Base-by-base conservation (phyloP, 2,329 filamentous ascomycete species). In the Calycina marina region DNA sequence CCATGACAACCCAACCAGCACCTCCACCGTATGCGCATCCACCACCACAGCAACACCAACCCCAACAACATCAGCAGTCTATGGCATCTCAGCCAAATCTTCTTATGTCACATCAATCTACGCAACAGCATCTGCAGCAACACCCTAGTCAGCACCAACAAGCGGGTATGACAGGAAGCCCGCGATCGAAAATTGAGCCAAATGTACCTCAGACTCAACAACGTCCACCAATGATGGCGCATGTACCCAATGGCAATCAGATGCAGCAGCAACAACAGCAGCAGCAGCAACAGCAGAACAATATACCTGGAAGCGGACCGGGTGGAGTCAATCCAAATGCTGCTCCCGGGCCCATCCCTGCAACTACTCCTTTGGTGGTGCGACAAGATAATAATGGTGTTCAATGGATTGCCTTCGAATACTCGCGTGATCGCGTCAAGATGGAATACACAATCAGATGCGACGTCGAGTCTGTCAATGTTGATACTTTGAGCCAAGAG, bases 381-480 rank as follows among this genome's bases (percentile, higher is more conserved):
- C 68, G 86, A 44, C 88, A 96, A 57, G 90, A 96, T 49, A 80
- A 83, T 51, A 96, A 93, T 45, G 90, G 90, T 6, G 88, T 96
- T 5, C 90, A 96, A 56, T 96, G 90, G 90, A 96, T 96, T 50
- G 85, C 85, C 0, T 98, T 96, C 41, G 90, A 98, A 56, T 98
- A 98, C 55, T 96, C 88, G 8, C 75, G 88, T 39, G 88, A 98
- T 53, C 71, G 88, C 28, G 86, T 96, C 45, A 98, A 98, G 72
- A 93, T 96, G 85, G 86, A 96, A 58, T 98, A 98, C 60, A 94
- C 86, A 1, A 98, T 98, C 49, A 78, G 90, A 32, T 96, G 90
- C 55, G 90, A 96, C 48, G 90, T 96, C 13, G 90, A 96, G 60
- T 94, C 86, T 1, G 85, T 98, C 40, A 85, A 86, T 51, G 85